Evolutionary conservation across 305 asterid genomes (phyloP), one percentile per base, ranked within the genome.

Genomic region (Ilex paraguariensis): DNA sequence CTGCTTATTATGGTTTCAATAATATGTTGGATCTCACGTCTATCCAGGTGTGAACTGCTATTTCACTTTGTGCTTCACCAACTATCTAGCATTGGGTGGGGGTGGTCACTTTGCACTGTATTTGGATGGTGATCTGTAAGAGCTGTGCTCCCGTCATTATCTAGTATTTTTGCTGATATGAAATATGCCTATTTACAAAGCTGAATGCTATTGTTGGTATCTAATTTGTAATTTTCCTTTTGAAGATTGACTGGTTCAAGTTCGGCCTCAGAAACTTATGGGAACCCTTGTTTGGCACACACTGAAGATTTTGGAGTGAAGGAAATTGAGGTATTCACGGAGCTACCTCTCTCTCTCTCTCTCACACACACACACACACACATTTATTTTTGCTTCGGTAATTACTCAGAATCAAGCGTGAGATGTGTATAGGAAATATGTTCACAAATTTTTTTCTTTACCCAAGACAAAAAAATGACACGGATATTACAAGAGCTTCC

Each of bases 81-180:
- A 86, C 58, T 83, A 91, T 81, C 66, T 91, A 75, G 98, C 98
- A 75, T 74, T 88, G 83, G 98, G 98, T n/a, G 98, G 98, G 39
- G 97, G 98, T 52, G 69, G 82, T 63, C 96, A 89, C 79, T 92
- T 92, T 79, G 97, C 98, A 13, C 90, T 89, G 40, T 92, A 85
- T 76, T 84, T 92, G 86, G 98, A 89, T 53, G 86, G 80, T 31
- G 98, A 89, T 67, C 80, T 89, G 98, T 92, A 84, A 84, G 98
- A 59, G 60, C 66, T 66, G 62, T 64, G 12, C 59, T 50, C 50
- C 8, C 50, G 63, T 62, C 32, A 3, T 12, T 17, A 16, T 56
- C 54, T 39, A 58, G 42, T 52, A 49, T 30, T 30, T 28, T 13
- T 28, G 30, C 48, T 31, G 13, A 59, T 39, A n/a, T 44, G 53